phyloP scores from a whole-genome alignment of 148 eudicot genomes.

The Beta vulgaris region DNA sequence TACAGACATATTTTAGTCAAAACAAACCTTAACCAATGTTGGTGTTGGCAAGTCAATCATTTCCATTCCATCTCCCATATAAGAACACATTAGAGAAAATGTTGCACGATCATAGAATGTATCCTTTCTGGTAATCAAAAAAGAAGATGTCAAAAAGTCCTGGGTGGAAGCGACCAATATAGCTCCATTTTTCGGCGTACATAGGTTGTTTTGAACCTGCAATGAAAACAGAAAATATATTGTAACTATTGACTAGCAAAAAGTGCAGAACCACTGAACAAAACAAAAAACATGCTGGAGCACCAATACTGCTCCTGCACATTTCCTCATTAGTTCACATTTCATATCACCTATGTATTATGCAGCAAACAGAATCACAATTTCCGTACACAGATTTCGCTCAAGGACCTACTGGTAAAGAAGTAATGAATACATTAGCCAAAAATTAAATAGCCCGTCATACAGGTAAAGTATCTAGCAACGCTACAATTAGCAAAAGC shows the following conservation, averaged over 20 bases:
- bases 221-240: neutral
- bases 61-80: slow-evolving; percentile 96
- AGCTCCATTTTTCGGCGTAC: slow-evolving; percentile 94
- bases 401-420: neutral
- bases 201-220: slow-evolving; percentile 96
- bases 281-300: neutral
- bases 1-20: neutral
- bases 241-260: neutral
- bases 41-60: slow-evolving; percentile 84
- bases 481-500: neutral
- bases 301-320: neutral
- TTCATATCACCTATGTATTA: neutral
- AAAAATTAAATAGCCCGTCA: neutral
- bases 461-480: neutral
- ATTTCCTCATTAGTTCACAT: neutral
- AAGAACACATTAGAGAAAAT: slow-evolving; percentile 80
- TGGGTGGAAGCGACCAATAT: slow-evolving; percentile 98
- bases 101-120: slow-evolving; percentile 91
- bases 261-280: neutral
- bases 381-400: neutral
- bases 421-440: neutral
- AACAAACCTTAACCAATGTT: slow-evolving; percentile 65
- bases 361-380: neutral
- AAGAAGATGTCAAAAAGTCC: slow-evolving; percentile 92
- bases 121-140: slow-evolving; percentile 89